These are phyloP conservation scores for Daldinia childiae DNA, from an alignment of 495 filamentous ascomycete genomes.

Conservation along the genomic window DNA sequence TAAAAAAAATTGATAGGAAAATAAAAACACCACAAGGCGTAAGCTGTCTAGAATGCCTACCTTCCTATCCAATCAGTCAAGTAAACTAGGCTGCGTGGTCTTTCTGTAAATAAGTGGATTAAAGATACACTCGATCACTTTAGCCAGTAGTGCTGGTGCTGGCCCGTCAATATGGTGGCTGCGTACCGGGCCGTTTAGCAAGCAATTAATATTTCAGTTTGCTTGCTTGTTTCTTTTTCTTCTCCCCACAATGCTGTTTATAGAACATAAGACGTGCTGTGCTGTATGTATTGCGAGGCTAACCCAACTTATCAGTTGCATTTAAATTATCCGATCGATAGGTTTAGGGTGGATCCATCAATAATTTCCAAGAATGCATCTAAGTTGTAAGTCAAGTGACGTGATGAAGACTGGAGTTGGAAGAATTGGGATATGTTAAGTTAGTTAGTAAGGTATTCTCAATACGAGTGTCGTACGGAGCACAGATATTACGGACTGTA, in stretches of 20 bases:
- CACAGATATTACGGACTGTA: conserved; percentile 1
- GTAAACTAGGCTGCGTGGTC: conserved; percentile 22
- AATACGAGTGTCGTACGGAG: conserved; percentile 37
- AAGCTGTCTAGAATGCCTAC: conserved; percentile 10
- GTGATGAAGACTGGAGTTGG: conserved; percentile 4
- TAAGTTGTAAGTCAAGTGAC: conserved; percentile 11
- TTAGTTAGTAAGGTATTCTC: neutral
- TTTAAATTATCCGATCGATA: conserved; percentile 28
- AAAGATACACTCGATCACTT: conserved; percentile 31
- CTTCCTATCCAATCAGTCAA: conserved; percentile 35
- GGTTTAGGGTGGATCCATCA: conserved; percentile 23
- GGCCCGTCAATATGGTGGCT: conserved; percentile 11
- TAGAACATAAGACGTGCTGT: neutral
- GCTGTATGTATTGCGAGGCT: conserved; percentile 6
- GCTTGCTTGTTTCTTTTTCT: neutral
- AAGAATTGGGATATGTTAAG: neutral
- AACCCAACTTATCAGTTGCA: neutral
- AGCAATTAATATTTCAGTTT: conserved; percentile 30
- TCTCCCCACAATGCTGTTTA: conserved; percentile 7
- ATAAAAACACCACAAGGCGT: conserved; percentile 10
- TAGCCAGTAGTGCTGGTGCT: conserved; percentile 31
- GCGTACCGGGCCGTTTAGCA: conserved; percentile 39
- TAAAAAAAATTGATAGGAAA: neutral
- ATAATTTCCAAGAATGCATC: neutral
- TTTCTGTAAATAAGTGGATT: conserved; percentile 30